Base-by-base conservation (phyloP, 1,284 basidiomycete species). In the Hypsizygus ulmarius region DNA sequence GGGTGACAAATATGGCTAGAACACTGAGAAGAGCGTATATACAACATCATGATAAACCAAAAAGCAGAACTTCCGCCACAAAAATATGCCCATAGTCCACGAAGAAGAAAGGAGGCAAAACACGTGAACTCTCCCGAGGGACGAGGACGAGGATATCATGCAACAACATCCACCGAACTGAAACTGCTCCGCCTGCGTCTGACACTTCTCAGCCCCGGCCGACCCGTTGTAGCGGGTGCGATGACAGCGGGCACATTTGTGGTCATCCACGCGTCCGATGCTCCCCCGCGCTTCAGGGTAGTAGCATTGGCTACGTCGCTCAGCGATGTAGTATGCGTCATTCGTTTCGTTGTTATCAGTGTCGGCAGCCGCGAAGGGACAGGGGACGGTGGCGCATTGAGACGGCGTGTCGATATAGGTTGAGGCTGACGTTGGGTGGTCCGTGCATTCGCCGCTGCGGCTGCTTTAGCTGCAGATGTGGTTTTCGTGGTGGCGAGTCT, bases 141-240 rank as follows among this genome's bases (percentile, higher is more conserved):
- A 34, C 45, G 35, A 14, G 10, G 36, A 41, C 29, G 11, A 50
- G 15, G 39, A 15, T 9, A 48, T 78, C 66, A 89, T 59, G 82
- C 87, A 53, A 90, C 77, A 30, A 92, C 81, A 64, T 93, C 86
- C 7, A 86, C 86, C 49, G 83, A 73, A 62, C 88, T 89, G 65
- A 91, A 91, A 59, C 89, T 90, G 60, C 89, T 90, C 50, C 89
- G 72, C 60, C 89, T 71, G 52, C 87, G 73, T 56, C 88, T 75
- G 29, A 88, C 77, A 45, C 73, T 83, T 46, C 86, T 73, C 55
- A 89, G 65, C 2, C 82, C 80, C 11, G 89, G 87, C 39, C 88
- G 75, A 55, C 80, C 82, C 2, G 87, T 88, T 19, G 78, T 77
- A 12, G 75, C 78, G 15, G 84, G 80, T 11, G 81, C 78, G 16